Evolutionary conservation across 2,329 filamentous ascomycete genomes (phyloP), one percentile per base, ranked within the genome.

Genomic region (Paraphaeosphaeria minitans): DNA sequence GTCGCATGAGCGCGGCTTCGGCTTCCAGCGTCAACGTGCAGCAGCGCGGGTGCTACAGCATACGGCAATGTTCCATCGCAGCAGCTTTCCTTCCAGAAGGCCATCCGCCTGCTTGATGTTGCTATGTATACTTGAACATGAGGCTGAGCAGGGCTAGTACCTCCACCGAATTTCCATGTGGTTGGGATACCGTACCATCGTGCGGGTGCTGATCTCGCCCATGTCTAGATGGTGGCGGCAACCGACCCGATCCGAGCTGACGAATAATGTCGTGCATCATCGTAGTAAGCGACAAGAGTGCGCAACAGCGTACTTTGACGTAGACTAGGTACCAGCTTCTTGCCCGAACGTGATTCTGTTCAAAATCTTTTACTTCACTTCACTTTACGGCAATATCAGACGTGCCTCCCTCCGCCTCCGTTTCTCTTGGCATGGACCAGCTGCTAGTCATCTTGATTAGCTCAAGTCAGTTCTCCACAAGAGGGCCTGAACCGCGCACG

Each of bases 61-160:
- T 53, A 16, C 42, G 29, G 54, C 59, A 58, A 59, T 58, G 53
- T 57, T 57, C 53, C 56, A 57, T 48, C 27, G 52, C 54, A 60
- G 54, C 29, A 42, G 10, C 13, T 49, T 10, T 37, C 13, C 50
- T 57, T 56, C 53, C 48, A 53, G 53, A 45, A 45, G 27, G 9
- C 24, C 22, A 9, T 10, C 41, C 19, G 22, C 19, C n/a, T 43
- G 19, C 13, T 14, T 16, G 16, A 24, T 43, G 37, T 21, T 42
- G 35, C 35, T 42, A 33, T 53, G 31, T 42, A 33, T 53, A 42
- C 50, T 33, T 35, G 24, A 35, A 35, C 9, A 12, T 24, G 51
- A 45, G 41, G 41, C 51, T 53, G 51, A 45, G 51, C 39, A 39
- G 16, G 27, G 41, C 41, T 43, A 46, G 41, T n/a, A n/a, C 3